Base-by-base conservation (phyloP, 805 yeast species). In the Metschnikowia kofuensis region DNA sequence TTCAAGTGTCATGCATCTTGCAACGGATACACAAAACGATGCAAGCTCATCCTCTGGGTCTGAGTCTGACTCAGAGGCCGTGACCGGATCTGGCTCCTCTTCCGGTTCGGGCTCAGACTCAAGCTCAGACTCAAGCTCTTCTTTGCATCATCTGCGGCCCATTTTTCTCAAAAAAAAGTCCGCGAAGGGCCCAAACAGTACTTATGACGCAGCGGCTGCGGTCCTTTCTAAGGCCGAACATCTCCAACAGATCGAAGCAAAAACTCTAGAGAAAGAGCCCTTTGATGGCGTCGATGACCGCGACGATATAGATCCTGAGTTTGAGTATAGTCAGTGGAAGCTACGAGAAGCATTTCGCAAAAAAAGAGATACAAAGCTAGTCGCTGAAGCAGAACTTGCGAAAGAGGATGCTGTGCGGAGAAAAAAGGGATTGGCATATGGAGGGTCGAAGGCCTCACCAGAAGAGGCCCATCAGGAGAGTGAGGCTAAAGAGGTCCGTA, bases 261-360 rank as follows among this genome's bases (percentile, higher is more conserved):
- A 42, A 26, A 35, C 52, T 8, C 21, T 45, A 14, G 52, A 52
- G 21, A 42, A 31, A 9, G 26, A 58, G 44, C 49, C 63, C 12
- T 67, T 58, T 42, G 67, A 64, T 47, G 73, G 72, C 1, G 58
- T 66, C 0, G 87, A 83, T 54, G 90, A 84, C 56, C 77, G 84
- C 0, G 88, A 84, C 55, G 82, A 76, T 34, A 35, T 77, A 6
- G 82, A 82, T 48, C 81, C 84, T 0, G 78, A 70, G 44, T 60
- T 49, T 7, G 84, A 80, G 45, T 68, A 58, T 47, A 45, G 45
- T 15, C 58, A 51, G 27, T 78, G 82, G 82, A 61, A 63, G 47
- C 44, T 46, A 38, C 67, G 82, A 1, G 79, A 78, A 47, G 56
- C 52, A 38, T 51, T 47, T 12, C 62, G 82, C 15, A 47, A 68